phyloP scores from a whole-genome alignment of 1,284 basidiomycete genomes.

The Marasmius fiardii region DNA sequence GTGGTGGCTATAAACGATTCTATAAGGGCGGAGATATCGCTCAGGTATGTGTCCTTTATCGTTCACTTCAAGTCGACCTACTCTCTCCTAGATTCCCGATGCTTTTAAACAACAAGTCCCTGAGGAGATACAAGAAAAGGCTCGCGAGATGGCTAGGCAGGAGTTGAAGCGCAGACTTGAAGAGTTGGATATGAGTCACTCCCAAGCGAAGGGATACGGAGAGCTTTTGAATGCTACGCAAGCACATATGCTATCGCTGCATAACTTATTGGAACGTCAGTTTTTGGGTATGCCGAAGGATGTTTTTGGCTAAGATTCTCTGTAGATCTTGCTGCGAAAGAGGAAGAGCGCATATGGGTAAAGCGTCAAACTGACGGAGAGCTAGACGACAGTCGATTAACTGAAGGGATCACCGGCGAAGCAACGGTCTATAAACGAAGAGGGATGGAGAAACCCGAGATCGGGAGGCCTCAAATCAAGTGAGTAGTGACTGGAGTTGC shows the following conservation, averaged over 20 bases:
- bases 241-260: constrained; percentile 53
- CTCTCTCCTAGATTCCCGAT: constrained; percentile 41
- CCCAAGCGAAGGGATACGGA: constrained; percentile 56
- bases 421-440: constrained; percentile 66
- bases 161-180: constrained; percentile 57
- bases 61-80: not conserved
- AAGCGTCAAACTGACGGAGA: constrained; percentile 70
- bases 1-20: constrained; percentile 63
- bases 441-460: constrained; percentile 63
- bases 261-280: constrained; percentile 59
- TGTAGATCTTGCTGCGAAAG: constrained; percentile 59
- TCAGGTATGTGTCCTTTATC: constrained; percentile 35
- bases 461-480: constrained; percentile 67
- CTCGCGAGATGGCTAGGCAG: constrained; percentile 60
- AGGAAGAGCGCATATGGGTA: constrained; percentile 67
- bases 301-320: not conserved
- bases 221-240: constrained; percentile 49
- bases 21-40: constrained; percentile 63
- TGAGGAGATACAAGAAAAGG: constrained; percentile 56
- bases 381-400: constrained; percentile 61
- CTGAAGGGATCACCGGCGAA: constrained; percentile 65
- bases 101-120: constrained; percentile 55
- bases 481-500: constrained; percentile 23
- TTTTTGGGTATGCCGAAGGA: constrained; percentile 6
- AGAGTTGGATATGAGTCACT: constrained; percentile 55